Conservation (phyloP, 2,329 filamentous ascomycete species). For the Colletotrichum filicis region DNA sequence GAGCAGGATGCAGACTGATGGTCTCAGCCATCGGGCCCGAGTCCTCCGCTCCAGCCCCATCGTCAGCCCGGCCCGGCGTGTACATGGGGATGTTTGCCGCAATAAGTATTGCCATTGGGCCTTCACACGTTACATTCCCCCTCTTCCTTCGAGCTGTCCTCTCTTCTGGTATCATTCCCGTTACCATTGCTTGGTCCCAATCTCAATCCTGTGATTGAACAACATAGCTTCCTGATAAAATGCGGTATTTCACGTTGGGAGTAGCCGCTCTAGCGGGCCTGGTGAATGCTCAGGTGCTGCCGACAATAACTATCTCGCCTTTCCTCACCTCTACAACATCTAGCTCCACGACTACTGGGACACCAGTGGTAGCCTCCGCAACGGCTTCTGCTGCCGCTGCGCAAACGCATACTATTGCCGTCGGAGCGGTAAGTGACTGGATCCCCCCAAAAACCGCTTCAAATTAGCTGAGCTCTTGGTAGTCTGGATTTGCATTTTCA, state of each 20-base stretch:
- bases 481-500: constrained; percentile 46
- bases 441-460: not conserved
- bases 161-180: not conserved
- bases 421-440: constrained; percentile 25
- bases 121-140: not conserved
- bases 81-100: not conserved
- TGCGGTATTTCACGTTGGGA: not conserved
- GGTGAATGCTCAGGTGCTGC: constrained; percentile 12
- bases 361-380: not conserved
- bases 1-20: not conserved
- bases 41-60: constrained; percentile 2
- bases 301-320: constrained; percentile 3
- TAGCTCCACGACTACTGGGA: not conserved
- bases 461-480: not conserved
- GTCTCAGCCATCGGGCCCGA: constrained; percentile 24
- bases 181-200: not conserved
- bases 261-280: constrained; percentile 6
- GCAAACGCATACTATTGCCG: constrained; percentile 30
- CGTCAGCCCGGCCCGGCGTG: constrained; percentile 7
- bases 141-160: not conserved
- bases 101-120: constrained; percentile 20
- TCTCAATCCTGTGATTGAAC: not conserved
- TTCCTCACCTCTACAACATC: constrained; percentile 10
- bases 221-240: constrained; percentile 1
- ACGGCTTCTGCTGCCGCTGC: not conserved